Evolutionary conservation across 768 basidiomycete genomes (phyloP), one percentile per base, ranked within the genome.

Genomic region (Boletus subparvulus): DNA sequence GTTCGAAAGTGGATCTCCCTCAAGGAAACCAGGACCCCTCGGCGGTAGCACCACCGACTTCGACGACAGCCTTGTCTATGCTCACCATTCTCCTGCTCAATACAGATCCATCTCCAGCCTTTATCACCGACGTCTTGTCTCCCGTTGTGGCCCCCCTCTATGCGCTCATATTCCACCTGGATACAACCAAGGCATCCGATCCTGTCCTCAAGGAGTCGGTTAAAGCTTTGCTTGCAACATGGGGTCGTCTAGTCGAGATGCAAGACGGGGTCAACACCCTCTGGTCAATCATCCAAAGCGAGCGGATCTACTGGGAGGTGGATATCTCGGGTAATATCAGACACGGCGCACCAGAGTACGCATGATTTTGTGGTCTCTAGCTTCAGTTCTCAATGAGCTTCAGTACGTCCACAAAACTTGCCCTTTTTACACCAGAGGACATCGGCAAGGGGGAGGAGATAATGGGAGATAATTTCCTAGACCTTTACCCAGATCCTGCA

Each of bases 401-500:
- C n/a, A 60, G 49, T 24, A 24, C 60, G 43, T 36, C 54, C 70
- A 71, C 70, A 59, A 64, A 69, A 1, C 72, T 79, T 16, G 68
- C 77, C 7, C 64, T 88, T 13, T 70, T 86, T 42, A 82, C 83
- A 1, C 83, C 87, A 4, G 76, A 80, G 36, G 78, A 82, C 53
- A 60, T 80, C 3, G 67, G 65, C 17, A 70, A 68, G 30, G 75
- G 72, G 21, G 73, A 78, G 26, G 75, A 75, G 24, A 61, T 69
- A 1, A 66, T 78, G 33, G 75, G 78, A 60, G 63, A 81, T 17
- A 81, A 86, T 59, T 67, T 86, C 10, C 74, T 95, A 30, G 76
- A 83, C 49, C 74, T 91, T 14, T 88, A 86, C 55, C 94, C 94
- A 2, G 86, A 93, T 64, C 90, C 95, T 2, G 65, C 69, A 3